Conservation (phyloP, 1,139 yeast species). For the Candida sp. region DNA sequence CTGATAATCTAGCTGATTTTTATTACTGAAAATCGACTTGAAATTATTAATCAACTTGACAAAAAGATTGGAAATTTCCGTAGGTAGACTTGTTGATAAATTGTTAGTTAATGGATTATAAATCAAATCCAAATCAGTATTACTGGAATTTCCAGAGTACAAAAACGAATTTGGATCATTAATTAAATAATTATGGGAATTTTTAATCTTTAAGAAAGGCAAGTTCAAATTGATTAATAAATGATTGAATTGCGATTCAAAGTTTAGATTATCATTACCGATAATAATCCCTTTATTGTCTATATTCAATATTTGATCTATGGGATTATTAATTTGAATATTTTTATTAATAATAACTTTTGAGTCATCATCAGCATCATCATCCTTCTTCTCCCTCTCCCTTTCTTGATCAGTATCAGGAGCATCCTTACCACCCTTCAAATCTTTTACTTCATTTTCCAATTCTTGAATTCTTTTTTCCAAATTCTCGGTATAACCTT, state of each 20-base stretch:
- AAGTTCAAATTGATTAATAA: conserved; percentile 42
- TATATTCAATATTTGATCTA: conserved; percentile 47
- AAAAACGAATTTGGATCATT: conserved; percentile 45
- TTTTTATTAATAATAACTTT: conserved; percentile 12
- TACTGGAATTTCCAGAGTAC: conserved; percentile 40
- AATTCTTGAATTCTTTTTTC: conserved; percentile 59
- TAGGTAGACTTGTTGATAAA: conserved; percentile 27
- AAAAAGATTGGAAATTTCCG: conserved; percentile 43
- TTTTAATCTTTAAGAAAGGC: conserved; percentile 45
- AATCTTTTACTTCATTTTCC: conserved; percentile 50
- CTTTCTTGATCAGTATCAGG: too few relatives aligned
- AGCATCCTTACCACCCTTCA: conserved; percentile 4
- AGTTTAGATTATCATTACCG: conserved; percentile 47
- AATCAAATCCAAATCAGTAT: conserved; percentile 38
- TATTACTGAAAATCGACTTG: conserved; percentile 40
- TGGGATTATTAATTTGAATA: conserved; percentile 42
- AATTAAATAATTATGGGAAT: conserved; percentile 42
- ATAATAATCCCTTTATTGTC: conserved; percentile 44
- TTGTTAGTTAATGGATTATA: conserved; percentile 42
- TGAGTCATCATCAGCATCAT: background rate
- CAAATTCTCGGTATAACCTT: conserved; percentile 72
- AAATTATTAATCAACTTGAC: conserved; percentile 45
- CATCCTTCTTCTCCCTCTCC: background rate
- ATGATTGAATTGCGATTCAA: conserved; percentile 48
- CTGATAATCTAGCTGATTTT: conserved; percentile 50